Base-by-base conservation (phyloP, 2,329 filamentous ascomycete species). In the Sporothrix globosa region DNA sequence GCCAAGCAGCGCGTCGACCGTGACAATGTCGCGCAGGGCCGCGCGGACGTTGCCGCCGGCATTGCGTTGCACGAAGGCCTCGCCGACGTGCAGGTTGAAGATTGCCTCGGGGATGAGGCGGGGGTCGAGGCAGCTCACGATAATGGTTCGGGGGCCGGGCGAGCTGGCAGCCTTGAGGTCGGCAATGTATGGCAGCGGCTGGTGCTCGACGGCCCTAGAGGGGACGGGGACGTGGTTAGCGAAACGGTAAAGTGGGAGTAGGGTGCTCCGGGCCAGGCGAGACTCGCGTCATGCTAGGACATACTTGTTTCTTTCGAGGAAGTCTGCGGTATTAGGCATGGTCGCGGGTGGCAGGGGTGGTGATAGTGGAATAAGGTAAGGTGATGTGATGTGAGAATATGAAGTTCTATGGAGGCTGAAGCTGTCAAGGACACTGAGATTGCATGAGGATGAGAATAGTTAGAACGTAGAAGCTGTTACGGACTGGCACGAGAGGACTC, bases 271-370 rank as follows among this genome's bases (percentile, higher is more conserved):
- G 2, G 44, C 44, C 5, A 19, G 44, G 44, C 2, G 21, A 19
- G 61, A 10, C 11, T 19, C 27, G 24, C n/a, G 24, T 50, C 19
- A 52, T 50, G 44, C 4, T 1, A 17, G 21, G 11, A 50, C 63
- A 2, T 39, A 67, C 63, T 67, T 67, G 63, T 67, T 67, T 67
- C 63, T 67, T 19, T 67, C 27, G 48, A 67, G 63, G 4, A 67
- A 50, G n/a, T 52, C 48, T 41, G 27, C 63, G 48, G 41, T 67
- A 13, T 11, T n/a, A 48, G 41, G 27, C 63, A 67, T 67, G 5
- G 48, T 67, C 24, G 17, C 19, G 44, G 61, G 19, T 44, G 56
- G 34, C 21, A n/a, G n/a, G n/a, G n/a, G 19, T 60, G 27, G 41
- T 46, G 41, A 46, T 14, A 17, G 41, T 14, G 11, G 14, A 34